Base-by-base conservation (phyloP, 2,329 filamentous ascomycete genomes). In the Colletotrichum cereale region DNA sequence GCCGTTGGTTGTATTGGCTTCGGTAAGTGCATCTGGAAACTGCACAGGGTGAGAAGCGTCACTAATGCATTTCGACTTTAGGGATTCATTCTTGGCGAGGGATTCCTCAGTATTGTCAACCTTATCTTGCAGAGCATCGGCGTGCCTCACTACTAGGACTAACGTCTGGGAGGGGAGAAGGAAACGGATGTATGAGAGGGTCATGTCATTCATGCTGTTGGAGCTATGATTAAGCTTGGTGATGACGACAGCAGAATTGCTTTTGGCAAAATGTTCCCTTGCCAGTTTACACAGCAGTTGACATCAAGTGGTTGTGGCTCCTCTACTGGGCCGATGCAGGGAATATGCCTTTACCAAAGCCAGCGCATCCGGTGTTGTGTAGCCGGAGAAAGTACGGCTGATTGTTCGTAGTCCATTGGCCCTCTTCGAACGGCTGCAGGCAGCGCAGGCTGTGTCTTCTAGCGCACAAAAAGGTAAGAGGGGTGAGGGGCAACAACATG, bases 71-170 rank as follows among this genome's bases (percentile, higher is more conserved):
- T 5, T 31, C 26, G 21, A 67, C 5, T 42, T 52, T 50, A 90
- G 87, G 96, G 96, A 0, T 90, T 98, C 73, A 98, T 99, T 74
- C 85, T 99, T 10, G 95, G 96, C 0, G 96, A 98, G 80, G 96
- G 96, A 0, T 90, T 98, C 74, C 84, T 97, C 74, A 98, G 95
- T 78, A 97, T 99, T 77, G 87, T 96, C 34, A 98, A 98, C 79
- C 82, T 99, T 66, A 83, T 93, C 11, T 84, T 99, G 78, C 94
- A 97, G 67, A 95, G 92, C 79, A 84, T 91, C 12, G 83, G 86
- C 4, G 92, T 97, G 67, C 92, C 94, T 62, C 94, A 96, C 85
- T 82, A 72, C 70, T 72, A 66, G 62, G 31, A 31, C n/a, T 40
- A 10, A 12, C 10, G 34, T 44, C 6, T 7, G 16, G 18, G 12